These are phyloP conservation scores for Colletotrichum noveboracense DNA, from an alignment of 2,329 filamentous ascomycete genomes.

Conservation along the genomic window DNA sequence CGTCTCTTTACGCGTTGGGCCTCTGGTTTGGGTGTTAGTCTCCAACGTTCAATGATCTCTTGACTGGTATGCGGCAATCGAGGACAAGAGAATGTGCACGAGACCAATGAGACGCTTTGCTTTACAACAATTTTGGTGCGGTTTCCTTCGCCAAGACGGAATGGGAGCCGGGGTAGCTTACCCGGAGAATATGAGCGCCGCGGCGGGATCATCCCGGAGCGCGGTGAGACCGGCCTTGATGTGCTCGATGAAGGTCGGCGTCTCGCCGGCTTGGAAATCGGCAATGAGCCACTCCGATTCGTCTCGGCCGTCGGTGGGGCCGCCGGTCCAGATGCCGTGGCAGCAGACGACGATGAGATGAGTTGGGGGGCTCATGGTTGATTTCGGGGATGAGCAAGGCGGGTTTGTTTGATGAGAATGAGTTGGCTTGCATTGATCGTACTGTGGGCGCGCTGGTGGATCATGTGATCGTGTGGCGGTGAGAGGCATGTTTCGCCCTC, in stretches of 20 bases:
- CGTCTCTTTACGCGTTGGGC: conserved; percentile 65
- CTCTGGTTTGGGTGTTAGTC: conserved; percentile 46
- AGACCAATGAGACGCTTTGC: not conserved
- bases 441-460: not conserved
- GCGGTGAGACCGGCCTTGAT: conserved; percentile 67
- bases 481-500: not conserved
- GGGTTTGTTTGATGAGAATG: not conserved
- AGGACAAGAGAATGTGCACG: not conserved
- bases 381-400: not conserved
- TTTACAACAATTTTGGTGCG: not conserved
- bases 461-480: conserved; percentile 19
- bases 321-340: conserved; percentile 78
- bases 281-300: conserved; percentile 76
- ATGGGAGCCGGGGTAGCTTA: conserved; percentile 39
- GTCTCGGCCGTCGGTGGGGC: conserved; percentile 53
- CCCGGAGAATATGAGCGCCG: conserved; percentile 76
- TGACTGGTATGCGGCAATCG: not conserved
- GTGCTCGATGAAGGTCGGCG: conserved; percentile 79
- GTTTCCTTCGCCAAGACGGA: not conserved
- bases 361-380: conserved; percentile 29
- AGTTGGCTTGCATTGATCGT: not conserved
- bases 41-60: not conserved
- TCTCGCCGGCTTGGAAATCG: conserved; percentile 78
- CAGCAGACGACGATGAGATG: conserved; percentile 83
- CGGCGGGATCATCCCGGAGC: conserved; percentile 49